phyloP scores from a whole-genome alignment of 2,329 filamentous ascomycete genomes.

The Aurifilum marmelostoma region DNA sequence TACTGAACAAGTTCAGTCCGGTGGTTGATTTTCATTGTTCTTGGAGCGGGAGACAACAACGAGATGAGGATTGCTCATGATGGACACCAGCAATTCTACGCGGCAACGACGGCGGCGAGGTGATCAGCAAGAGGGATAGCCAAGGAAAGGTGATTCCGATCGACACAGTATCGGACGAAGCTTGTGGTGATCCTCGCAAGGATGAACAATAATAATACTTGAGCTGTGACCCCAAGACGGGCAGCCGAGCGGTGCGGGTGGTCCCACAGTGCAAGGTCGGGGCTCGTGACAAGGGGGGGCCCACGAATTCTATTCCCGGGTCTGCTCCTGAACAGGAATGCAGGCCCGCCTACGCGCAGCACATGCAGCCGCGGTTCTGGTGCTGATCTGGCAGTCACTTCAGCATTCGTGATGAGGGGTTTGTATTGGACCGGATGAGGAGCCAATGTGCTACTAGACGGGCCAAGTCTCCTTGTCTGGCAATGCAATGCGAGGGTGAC shows the following conservation, averaged over 20 bases:
- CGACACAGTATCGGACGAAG: background rate
- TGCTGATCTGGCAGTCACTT: background rate
- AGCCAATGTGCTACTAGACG: background rate
- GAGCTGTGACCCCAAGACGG: too few relatives aligned
- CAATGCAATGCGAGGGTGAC: too few relatives aligned
- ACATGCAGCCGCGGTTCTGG: background rate
- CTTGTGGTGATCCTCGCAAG: background rate
- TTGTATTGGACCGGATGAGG: background rate
- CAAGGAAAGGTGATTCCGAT: background rate
- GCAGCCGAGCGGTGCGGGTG: background rate
- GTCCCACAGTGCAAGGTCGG: background rate
- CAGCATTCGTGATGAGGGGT: background rate
- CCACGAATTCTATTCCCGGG: background rate
- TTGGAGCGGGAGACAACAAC: too few relatives aligned
- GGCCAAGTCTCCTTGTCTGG: background rate
- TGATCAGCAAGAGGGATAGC: background rate
- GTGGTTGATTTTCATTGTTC: too few relatives aligned
- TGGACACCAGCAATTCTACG: background rate
- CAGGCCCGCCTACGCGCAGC: background rate
- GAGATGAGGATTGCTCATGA: background rate
- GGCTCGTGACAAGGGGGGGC: background rate
- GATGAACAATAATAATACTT: background rate
- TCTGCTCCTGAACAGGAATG: background rate
- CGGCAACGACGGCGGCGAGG: background rate
- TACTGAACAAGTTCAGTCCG: too few relatives aligned